These are phyloP conservation scores for Cyclaneusma minus DNA, from an alignment of 2,329 filamentous ascomycete genomes.

Conservation along the genomic window DNA sequence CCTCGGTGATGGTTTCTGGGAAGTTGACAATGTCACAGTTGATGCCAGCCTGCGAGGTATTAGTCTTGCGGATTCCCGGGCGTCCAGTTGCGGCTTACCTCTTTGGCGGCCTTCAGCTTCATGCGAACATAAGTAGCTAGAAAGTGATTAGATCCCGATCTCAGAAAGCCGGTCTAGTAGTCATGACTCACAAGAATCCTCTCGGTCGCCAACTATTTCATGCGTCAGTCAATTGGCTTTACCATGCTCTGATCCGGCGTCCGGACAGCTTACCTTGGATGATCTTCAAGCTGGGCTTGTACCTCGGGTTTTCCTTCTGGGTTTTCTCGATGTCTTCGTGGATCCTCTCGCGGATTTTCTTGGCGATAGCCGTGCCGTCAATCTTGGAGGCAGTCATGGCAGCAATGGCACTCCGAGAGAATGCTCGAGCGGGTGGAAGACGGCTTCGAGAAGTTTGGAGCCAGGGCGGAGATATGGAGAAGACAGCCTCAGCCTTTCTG, in stretches of 20 bases:
- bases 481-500: too few relatives aligned
- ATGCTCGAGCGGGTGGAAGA: too few relatives aligned
- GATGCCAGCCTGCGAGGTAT: slow-evolving; percentile 60
- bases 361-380: slow-evolving; percentile 90
- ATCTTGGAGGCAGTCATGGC: slow-evolving; percentile 82
- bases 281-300: slow-evolving; percentile 81
- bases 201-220: slow-evolving; percentile 66
- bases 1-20: slow-evolving; percentile 64
- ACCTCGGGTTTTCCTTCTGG: slow-evolving; percentile 72
- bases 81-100: slow-evolving; percentile 55
- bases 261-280: slow-evolving; percentile 57
- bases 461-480: too few relatives aligned
- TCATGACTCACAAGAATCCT: slow-evolving; percentile 63
- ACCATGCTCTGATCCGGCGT: neutral
- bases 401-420: too few relatives aligned
- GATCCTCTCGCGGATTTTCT: slow-evolving; percentile 72
- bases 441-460: too few relatives aligned
- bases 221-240: neutral
- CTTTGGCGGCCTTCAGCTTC: slow-evolving; percentile 94
- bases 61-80: slow-evolving; percentile 7
- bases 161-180: slow-evolving; percentile 1
- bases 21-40: slow-evolving; percentile 75
- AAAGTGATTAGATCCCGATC: slow-evolving; percentile 19
- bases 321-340: slow-evolving; percentile 65
- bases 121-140: slow-evolving; percentile 95